These are phyloP conservation scores for Pythium insidiosum DNA, from an alignment of 352 stramenopile genomes.

Conservation along the genomic window DNA sequence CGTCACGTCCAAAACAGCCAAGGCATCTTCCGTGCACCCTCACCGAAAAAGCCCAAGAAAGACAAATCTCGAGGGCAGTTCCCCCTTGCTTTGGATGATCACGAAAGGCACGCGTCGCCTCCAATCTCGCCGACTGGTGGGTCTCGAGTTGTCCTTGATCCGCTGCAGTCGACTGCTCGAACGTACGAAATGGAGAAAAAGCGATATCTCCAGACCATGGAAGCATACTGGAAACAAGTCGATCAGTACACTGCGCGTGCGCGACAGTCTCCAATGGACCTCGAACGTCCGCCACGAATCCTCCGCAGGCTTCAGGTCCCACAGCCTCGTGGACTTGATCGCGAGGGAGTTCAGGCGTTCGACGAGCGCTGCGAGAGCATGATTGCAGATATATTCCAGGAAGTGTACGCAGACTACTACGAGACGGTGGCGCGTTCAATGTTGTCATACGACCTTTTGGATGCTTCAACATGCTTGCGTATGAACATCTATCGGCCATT, in stretches of 20 bases:
- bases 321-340: slow-evolving; percentile 33
- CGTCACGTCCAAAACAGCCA: slow-evolving; percentile 63
- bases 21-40: slow-evolving; percentile 42
- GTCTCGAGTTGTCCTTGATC: slow-evolving; percentile 25
- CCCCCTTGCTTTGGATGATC: slow-evolving; percentile 34
- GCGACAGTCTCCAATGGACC: slow-evolving; percentile 50
- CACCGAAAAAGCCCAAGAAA: slow-evolving; percentile 20
- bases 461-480: slow-evolving; percentile 49
- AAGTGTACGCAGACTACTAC: slow-evolving; percentile 75
- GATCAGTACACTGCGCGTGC: slow-evolving; percentile 44
- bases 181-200: slow-evolving; percentile 79
- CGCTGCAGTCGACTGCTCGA: slow-evolving; percentile 40
- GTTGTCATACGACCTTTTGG: slow-evolving; percentile 84
- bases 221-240: slow-evolving; percentile 82
- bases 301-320: slow-evolving; percentile 67
- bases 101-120: slow-evolving; percentile 13
- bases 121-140: slow-evolving; percentile 3
- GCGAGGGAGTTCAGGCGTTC: slow-evolving; percentile 30
- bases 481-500: slow-evolving; percentile 84
- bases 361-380: slow-evolving; percentile 59
- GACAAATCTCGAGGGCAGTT: slow-evolving; percentile 6
- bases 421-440: slow-evolving; percentile 70
- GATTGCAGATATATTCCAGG: slow-evolving; percentile 68
- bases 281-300: slow-evolving; percentile 51
- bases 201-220: slow-evolving; percentile 68